Percentiles rank a stretch among this genome's conserved stretches.
These are phyloP conservation scores for Alternaria arborescens DNA, from an alignment of 2,329 filamentous ascomycete species.

Conservation along the genomic window DNA sequence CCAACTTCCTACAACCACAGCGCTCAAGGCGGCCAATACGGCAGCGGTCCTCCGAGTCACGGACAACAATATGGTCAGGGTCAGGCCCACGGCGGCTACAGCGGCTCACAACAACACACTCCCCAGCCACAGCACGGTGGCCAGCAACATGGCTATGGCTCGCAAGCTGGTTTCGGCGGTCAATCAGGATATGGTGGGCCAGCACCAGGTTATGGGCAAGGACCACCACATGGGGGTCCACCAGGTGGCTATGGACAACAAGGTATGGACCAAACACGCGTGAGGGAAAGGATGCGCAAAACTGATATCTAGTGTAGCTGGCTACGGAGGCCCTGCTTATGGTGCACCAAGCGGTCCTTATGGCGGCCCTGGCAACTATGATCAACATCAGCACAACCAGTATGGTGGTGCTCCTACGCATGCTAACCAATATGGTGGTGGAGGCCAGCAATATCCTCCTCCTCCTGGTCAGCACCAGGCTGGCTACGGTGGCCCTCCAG, in stretches of 20 bases:
- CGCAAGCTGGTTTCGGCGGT: conserved; percentile 36
- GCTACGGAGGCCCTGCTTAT: conserved; percentile 44
- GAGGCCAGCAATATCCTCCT: conserved; percentile 29
- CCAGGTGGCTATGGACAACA: conserved; percentile 38
- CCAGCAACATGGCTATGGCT: conserved; percentile 25
- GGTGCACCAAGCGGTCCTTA: conserved; percentile 32
- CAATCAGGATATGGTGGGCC: conserved; percentile 30
- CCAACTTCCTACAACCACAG: conserved; percentile 66
- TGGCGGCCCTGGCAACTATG: conserved; percentile 40
- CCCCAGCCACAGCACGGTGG: conserved; percentile 17
- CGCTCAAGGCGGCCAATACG: conserved; percentile 33
- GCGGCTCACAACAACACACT: conserved; percentile 20
- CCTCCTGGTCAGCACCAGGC: conserved; percentile 20
- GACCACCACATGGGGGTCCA: conserved; percentile 13
- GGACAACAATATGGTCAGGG: conserved; percentile 25
- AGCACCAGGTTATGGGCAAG: conserved; percentile 13
- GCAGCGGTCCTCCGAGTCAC: conserved; percentile 32
- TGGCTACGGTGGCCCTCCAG: conserved; percentile 20
- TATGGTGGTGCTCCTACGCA: conserved; percentile 26
- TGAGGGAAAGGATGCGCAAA: not conserved
- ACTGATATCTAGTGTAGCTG: conserved; percentile 28
- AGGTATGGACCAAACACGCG: conserved; percentile 13
- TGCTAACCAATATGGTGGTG: conserved; percentile 22
- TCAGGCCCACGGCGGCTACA: conserved; percentile 15
- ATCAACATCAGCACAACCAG: conserved; percentile 44